Evolutionary conservation across 805 yeast species (phyloP).

Genomic region (Metschnikowia cubensis): DNA sequence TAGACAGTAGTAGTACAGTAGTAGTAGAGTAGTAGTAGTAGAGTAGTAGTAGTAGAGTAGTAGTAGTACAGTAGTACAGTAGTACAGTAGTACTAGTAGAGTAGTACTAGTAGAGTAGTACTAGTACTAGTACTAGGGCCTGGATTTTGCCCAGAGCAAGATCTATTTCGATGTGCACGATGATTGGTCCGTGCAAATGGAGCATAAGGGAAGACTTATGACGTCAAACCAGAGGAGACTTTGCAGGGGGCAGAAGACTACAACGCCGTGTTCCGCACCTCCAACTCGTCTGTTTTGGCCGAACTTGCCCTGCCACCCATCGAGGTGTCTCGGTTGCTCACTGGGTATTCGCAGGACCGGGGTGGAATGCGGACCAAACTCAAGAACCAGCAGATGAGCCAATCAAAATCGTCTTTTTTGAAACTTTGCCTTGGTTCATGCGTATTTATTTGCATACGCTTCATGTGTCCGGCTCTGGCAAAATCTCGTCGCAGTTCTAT

Average conservation of each 20-base stretch:
- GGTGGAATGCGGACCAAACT: conserved; percentile 85
- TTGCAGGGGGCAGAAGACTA: conserved; percentile 20
- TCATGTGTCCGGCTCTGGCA: conserved; percentile 22
- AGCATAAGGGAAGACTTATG: conserved; percentile 8
- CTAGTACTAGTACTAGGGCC: too few relatives aligned
- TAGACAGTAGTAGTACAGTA: too few relatives aligned
- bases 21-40: too few relatives aligned
- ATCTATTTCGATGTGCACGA: conserved; percentile 35
- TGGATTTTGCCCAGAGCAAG: conserved; percentile 18
- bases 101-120: too few relatives aligned
- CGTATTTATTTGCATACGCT: conserved; percentile 75
- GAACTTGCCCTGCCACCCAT: conserved; percentile 54
- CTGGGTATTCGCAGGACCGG: conserved; percentile 86
- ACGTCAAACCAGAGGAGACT: conserved; percentile 8
- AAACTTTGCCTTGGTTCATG: conserved; percentile 91
- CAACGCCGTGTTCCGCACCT: conserved; percentile 42
- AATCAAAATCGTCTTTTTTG: conserved; percentile 60
- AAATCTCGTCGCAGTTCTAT: conserved; percentile 55
- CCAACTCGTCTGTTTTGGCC: conserved; percentile 41
- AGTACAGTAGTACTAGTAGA: too few relatives aligned
- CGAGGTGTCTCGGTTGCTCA: conserved; percentile 74
- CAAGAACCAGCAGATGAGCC: conserved; percentile 52
- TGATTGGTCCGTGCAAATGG: conserved; percentile 45
- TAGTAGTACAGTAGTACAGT: too few relatives aligned
- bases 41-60: too few relatives aligned